These are phyloP conservation scores for Diaporthe aspalathi DNA, from an alignment of 2,329 filamentous ascomycete species.

Conservation along the genomic window DNA sequence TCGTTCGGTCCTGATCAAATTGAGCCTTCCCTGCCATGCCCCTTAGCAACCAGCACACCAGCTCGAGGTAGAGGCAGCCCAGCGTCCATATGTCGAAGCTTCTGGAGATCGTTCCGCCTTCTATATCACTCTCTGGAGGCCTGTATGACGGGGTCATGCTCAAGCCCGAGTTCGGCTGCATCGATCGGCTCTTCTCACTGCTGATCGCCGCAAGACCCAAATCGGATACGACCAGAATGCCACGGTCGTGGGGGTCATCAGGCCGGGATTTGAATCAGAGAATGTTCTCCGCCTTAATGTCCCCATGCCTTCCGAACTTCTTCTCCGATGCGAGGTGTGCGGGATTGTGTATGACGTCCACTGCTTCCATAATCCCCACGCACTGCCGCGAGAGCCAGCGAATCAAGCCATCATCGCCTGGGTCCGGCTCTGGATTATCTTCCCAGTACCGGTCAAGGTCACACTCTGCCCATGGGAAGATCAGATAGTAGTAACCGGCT, in stretches of 20 bases:
- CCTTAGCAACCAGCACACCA: constrained; percentile 45
- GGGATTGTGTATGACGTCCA: constrained; percentile 25
- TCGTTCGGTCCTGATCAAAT: neutral
- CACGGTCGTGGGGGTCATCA: neutral
- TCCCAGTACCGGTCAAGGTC: constrained; percentile 25
- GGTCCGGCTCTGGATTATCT: neutral
- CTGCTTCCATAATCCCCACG: constrained; percentile 25
- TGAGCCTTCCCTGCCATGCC: neutral
- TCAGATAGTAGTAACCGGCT: neutral
- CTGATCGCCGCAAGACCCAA: constrained; percentile 35
- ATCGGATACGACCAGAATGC: constrained; percentile 34
- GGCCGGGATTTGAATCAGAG: constrained; percentile 38
- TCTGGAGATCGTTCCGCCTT: constrained; percentile 26
- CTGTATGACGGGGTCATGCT: constrained; percentile 32
- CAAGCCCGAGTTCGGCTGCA: constrained; percentile 15
- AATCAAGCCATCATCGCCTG: neutral
- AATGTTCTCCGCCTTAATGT: constrained; percentile 44
- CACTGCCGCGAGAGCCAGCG: constrained; percentile 30
- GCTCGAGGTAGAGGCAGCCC: constrained; percentile 46
- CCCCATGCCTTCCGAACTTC: constrained; percentile 39
- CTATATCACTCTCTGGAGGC: constrained; percentile 33
- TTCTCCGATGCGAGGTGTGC: neutral
- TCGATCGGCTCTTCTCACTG: constrained; percentile 28
- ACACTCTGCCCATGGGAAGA: constrained; percentile 30
- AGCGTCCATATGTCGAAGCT: constrained; percentile 46